Conservation (phyloP, 2,329 filamentous ascomycete genomes). For the Botrytis sinoallii region DNA sequence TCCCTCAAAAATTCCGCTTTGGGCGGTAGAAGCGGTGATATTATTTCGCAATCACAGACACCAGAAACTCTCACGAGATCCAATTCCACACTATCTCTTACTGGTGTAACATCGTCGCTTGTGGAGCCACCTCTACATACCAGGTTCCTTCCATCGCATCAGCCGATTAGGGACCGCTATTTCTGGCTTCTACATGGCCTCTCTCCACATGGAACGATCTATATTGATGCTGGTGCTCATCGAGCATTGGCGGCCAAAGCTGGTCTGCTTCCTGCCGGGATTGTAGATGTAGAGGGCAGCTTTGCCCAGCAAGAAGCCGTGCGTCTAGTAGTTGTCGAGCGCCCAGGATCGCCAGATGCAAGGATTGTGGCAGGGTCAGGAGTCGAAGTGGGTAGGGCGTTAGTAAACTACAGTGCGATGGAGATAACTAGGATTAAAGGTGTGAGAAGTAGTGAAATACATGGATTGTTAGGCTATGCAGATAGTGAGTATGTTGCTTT, state of each 20-base stretch:
- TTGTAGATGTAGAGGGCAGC: constrained; percentile 81
- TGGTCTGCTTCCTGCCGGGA: constrained; percentile 83
- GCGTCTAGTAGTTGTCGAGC: constrained; percentile 75
- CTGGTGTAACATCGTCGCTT: constrained; percentile 21
- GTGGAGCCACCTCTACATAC: constrained; percentile 71
- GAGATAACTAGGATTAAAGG: constrained; percentile 87
- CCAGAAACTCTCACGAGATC: constrained; percentile 22
- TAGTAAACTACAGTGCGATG: constrained; percentile 87
- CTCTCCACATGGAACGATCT: constrained; percentile 83
- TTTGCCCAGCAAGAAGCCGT: constrained; percentile 95
- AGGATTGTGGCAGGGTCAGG: constrained; percentile 51
- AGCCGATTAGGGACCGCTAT: constrained; percentile 86
- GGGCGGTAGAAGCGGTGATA: constrained; percentile 20
- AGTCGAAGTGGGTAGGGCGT: constrained; percentile 77
- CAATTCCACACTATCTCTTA: constrained; percentile 21
- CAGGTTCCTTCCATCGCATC: constrained; percentile 79
- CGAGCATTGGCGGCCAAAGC: constrained; percentile 78
- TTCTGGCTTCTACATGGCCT: constrained; percentile 97
- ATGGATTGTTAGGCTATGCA: constrained; percentile 78
- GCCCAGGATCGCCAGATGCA: constrained; percentile 40
- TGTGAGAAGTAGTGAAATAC: constrained; percentile 76
- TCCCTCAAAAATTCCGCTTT: constrained; percentile 45
- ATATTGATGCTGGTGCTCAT: constrained; percentile 88
- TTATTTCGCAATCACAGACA: constrained; percentile 25
- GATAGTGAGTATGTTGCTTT: constrained; percentile 93